These are phyloP conservation scores for Xerocomellus intermedius DNA, from an alignment of 768 basidiomycete species.

Conservation along the genomic window DNA sequence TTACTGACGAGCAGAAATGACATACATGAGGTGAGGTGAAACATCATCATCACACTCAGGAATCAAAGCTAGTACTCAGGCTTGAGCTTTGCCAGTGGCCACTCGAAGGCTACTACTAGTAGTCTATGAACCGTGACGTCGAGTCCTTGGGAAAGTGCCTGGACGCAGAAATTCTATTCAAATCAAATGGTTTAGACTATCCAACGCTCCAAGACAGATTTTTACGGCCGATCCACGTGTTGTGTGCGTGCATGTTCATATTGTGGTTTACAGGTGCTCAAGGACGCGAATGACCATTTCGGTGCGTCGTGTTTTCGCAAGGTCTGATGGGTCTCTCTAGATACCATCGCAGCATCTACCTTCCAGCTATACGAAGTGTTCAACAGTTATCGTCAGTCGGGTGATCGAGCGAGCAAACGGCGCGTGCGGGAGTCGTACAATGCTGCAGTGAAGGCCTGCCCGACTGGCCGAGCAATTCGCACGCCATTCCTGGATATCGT, in stretches of 20 bases:
- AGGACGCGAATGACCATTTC: constrained; percentile 51
- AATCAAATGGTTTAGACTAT: no score
- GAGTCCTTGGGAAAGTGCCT: no score
- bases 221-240: background rate
- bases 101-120: no score
- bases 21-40: no score
- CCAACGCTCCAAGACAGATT: no score
- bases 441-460: constrained; percentile 69
- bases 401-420: constrained; percentile 66
- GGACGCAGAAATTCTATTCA: no score
- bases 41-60: no score
- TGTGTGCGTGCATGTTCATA: background rate
- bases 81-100: no score
- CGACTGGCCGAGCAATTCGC: constrained; percentile 57
- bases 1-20: no score
- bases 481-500: background rate
- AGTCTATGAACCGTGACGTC: no score
- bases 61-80: no score
- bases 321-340: constrained; percentile 7
- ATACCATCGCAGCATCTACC: constrained; percentile 60
- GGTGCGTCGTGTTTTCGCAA: constrained; percentile 37
- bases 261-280: constrained; percentile 42
- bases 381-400: constrained; percentile 69
- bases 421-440: constrained; percentile 79
- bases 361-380: constrained; percentile 80